These are phyloP conservation scores for Yamadazyma taylorii DNA, from an alignment of 1,139 yeast species.

Conservation along the genomic window DNA sequence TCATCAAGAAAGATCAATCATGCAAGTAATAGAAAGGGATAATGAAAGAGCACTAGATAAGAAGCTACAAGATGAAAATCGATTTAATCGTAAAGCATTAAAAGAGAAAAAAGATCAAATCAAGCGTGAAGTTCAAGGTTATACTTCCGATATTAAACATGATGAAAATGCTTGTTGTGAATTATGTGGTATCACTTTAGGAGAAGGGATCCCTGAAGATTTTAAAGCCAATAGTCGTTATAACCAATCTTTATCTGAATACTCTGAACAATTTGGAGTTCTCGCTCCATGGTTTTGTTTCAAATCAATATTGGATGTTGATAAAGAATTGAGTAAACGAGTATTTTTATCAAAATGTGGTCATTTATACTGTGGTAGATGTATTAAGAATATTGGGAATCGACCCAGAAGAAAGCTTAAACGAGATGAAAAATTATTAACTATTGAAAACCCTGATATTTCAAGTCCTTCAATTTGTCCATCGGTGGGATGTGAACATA, in stretches of 20 bases:
- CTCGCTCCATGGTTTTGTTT: conserved; percentile 68
- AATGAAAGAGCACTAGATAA: conserved; percentile 38
- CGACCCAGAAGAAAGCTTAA: conserved; percentile 26
- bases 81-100: conserved; percentile 29
- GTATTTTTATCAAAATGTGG: conserved; percentile 77
- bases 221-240: conserved; percentile 38
- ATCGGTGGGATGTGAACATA: conserved; percentile 37
- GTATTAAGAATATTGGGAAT: conserved; percentile 61
- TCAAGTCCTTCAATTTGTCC: conserved; percentile 54
- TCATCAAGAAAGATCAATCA: conserved; percentile 30
- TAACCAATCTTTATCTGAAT: conserved; percentile 26
- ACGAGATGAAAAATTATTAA: conserved; percentile 17
- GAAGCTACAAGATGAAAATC: conserved; percentile 32
- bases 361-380: conserved; percentile 84
- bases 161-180: conserved; percentile 52
- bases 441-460: conserved; percentile 45
- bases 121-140: conserved; percentile 24
- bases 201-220: conserved; percentile 65
- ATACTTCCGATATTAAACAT: conserved; percentile 39
- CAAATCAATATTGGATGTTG: conserved; percentile 50
- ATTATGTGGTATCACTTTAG: conserved; percentile 68
- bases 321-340: conserved; percentile 62
- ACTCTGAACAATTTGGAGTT: conserved; percentile 32
- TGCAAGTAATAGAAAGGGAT: conserved; percentile 44
- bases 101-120: conserved; percentile 30